Evolutionary conservation across 2,329 filamentous ascomycete genomes (phyloP).

Genomic region (Macrophomina tecta): DNA sequence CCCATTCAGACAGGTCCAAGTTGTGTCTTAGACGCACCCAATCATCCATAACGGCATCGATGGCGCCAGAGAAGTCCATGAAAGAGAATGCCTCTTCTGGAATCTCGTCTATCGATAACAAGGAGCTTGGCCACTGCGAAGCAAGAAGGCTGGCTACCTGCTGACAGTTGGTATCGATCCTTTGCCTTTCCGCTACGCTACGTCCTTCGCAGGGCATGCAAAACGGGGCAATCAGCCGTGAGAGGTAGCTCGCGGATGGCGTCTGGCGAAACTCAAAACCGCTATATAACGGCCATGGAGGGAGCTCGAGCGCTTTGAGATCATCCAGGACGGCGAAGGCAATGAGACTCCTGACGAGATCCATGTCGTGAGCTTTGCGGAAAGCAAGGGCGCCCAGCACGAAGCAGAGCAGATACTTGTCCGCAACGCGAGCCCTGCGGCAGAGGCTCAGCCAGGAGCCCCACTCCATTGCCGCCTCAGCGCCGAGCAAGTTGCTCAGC

Average conservation of each 20-base stretch:
- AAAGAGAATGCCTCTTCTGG: constrained; percentile 24
- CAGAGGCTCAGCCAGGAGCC: constrained; percentile 52
- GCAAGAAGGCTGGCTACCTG: constrained; percentile 50
- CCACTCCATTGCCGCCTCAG: constrained; percentile 51
- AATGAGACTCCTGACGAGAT: constrained; percentile 51
- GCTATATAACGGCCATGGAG: constrained; percentile 38
- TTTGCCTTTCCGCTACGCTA: constrained; percentile 28
- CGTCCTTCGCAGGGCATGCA: constrained; percentile 11
- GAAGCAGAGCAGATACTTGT: constrained; percentile 55
- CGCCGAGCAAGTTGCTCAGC: constrained; percentile 48
- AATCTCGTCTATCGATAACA: constrained; percentile 29
- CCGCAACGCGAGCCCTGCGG: constrained; percentile 33
- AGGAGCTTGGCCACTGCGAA: constrained; percentile 46
- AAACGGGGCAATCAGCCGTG: constrained; percentile 27
- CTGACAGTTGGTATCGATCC: constrained; percentile 40
- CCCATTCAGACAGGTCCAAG: constrained; percentile 51
- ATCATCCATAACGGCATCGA: constrained; percentile 50
- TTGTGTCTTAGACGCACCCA: constrained; percentile 60
- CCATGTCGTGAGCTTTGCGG: constrained; percentile 44
- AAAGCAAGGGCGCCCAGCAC: constrained; percentile 55
- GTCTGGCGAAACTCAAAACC: constrained; percentile 46
- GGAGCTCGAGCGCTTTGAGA: constrained; percentile 48
- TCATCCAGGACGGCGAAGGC: constrained; percentile 52
- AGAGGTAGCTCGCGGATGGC: constrained; percentile 42
- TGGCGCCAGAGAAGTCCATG: constrained; percentile 46